Conservation (phyloP, 257 asterid genomes). For the Thymus quinquecostatus region DNA sequence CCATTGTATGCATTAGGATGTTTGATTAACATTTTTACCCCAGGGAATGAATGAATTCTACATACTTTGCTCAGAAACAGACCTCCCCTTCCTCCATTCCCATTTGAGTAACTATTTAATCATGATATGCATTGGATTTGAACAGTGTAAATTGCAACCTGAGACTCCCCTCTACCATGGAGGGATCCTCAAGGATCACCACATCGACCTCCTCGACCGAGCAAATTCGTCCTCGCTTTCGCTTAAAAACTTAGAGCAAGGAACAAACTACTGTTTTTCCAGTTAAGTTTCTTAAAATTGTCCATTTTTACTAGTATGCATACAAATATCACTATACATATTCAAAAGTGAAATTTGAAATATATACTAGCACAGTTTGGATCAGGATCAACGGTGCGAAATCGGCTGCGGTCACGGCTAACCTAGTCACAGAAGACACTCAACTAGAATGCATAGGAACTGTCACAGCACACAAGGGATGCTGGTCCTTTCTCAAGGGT, state of each 20-base stretch:
- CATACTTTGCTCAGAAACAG: not conserved
- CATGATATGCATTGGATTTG: not conserved
- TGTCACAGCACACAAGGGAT: conserved; percentile 60
- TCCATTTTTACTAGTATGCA: no score
- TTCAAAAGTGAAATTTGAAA: not conserved
- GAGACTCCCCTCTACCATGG: conserved; percentile 72
- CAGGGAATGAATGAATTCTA: no score
- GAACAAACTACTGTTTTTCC: conserved; percentile 63
- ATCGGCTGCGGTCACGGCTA: conserved; percentile 48
- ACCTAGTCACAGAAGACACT: conserved; percentile 44
- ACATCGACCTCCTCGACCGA: conserved; percentile 1
- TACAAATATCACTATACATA: no score
- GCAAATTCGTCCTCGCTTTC: conserved; percentile 36
- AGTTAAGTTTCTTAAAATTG: conserved; percentile 40
- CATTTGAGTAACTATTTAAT: no score
- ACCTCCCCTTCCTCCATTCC: not conserved
- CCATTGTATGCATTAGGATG: not conserved
- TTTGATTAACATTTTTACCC: not conserved
- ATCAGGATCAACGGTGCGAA: conserved; percentile 46
- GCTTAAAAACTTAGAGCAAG: conserved; percentile 44
- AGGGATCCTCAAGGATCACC: conserved; percentile 55
- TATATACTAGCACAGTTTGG: conserved; percentile 51
- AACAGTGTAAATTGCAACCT: conserved; percentile 63
- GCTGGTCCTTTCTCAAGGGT: conserved; percentile 87
- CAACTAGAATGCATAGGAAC: conserved; percentile 56